Evolutionary conservation across 371 early-diverging fungal species (phyloP), one percentile per base, ranked within the genome.

Genomic region (Mucor irregularis): DNA sequence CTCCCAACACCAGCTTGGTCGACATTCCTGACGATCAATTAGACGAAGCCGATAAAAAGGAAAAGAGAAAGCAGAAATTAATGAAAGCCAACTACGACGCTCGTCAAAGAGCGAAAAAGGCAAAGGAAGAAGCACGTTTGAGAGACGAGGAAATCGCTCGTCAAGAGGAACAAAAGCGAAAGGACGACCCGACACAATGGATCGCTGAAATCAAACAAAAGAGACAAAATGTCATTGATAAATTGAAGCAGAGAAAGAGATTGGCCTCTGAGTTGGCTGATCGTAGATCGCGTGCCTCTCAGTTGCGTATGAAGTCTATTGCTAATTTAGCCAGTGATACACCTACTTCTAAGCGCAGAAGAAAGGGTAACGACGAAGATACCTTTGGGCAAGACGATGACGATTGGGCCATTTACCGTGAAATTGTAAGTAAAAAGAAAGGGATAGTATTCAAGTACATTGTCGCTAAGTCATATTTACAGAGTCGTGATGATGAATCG

Each of bases 301-400:
- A 91, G 50, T 49, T 83, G 46, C 84, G 95, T 26, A 92, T 93
- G 93, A 79, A 86, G 51, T 87, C 85, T 21, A 90, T 95, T 58
- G 94, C 93, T 2, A 84, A 83, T 24, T 68, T 95, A 31, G 94
- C 93, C 1, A 83, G 85, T 53, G 88, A 86, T 51, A 64, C 63
- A 45, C 53, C 80, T 47, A 39, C 72, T 39, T 30, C 78, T 28
- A 85, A 86, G 48, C 73, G 84, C 25, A 71, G 81, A 42, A 68
- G 78, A 58, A 80, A 74, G 33, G 85, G 84, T 14, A 70, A 80
- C 48, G 87, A 85, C 60, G 93, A 93, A 68, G 95, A 96, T 57
- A 88, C 85, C 1, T 96, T 96, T 80, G 96, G 96, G 21, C 88
- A 87, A n/a, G 89, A 94, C 62, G 95, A 94, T 63, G 90, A 86